phyloP scores from a whole-genome alignment of 73 alveolate genomes.

The Paramecium octaurelia region DNA sequence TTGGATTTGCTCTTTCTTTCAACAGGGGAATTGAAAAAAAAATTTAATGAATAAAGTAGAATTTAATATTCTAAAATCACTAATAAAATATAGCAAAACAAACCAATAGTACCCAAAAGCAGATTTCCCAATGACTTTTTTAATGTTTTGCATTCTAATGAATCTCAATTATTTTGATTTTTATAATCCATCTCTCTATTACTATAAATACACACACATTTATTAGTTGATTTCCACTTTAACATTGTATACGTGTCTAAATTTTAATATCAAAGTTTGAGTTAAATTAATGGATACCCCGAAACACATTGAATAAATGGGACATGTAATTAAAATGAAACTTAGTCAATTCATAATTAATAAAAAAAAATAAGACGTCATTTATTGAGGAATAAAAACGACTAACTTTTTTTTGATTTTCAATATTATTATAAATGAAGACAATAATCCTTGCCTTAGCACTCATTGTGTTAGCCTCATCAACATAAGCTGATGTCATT shows the following conservation, averaged over 20 bases:
- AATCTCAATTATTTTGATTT: slow-evolving; percentile 31
- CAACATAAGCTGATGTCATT: slow-evolving; percentile 47
- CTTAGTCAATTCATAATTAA: neutral
- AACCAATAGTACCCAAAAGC: neutral
- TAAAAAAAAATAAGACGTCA: neutral
- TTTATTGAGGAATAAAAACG: neutral
- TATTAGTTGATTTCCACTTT: neutral
- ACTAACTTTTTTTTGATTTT: neutral
- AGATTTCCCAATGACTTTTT: slow-evolving; percentile 38
- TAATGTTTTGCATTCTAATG: slow-evolving; percentile 1
- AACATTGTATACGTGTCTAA: neutral
- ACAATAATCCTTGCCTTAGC: slow-evolving; percentile 42
- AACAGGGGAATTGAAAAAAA: slow-evolving; percentile 36
- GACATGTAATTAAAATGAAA: neutral
- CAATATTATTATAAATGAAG: neutral
- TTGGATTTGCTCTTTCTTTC: slow-evolving; percentile 32
- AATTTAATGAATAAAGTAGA: slow-evolving; percentile 26
- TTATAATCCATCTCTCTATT: neutral
- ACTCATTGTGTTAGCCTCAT: slow-evolving; percentile 20
- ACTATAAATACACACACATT: neutral
- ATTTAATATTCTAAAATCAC: neutral
- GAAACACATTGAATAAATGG: neutral
- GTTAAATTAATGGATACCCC: too few relatives aligned
- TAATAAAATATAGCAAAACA: neutral
- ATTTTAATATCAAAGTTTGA: too few relatives aligned